phyloP scores from a whole-genome alignment of 345 rosid species.

The Gossypium thurberi region DNA sequence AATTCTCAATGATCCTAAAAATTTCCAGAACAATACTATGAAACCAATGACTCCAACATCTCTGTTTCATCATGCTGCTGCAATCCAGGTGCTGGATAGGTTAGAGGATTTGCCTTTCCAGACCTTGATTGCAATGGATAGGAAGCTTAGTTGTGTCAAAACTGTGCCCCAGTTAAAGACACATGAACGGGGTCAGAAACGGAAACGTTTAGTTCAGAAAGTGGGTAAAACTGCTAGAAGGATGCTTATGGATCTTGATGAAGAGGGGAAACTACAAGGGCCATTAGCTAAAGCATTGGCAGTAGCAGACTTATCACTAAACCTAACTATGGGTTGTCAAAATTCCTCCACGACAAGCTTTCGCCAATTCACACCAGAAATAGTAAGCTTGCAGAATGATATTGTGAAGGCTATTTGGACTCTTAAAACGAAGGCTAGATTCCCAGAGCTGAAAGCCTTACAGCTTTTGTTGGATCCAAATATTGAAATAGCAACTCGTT shows the following conservation, averaged over 20 bases:
- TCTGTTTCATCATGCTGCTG: conserved; percentile 37
- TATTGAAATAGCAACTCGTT: conserved; percentile 32
- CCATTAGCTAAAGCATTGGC: conserved; percentile 73
- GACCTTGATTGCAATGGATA: conserved; percentile 56
- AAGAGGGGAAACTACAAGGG: conserved; percentile 35
- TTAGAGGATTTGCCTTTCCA: conserved; percentile 48
- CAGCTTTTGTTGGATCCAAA: conserved; percentile 49
- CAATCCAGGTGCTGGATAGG: conserved; percentile 35
- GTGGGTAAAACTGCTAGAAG: conserved; percentile 33
- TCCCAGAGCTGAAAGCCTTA: conserved; percentile 46
- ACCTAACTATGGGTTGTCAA: conserved; percentile 33
- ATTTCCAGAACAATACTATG: conserved; percentile 32
- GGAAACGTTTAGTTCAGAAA: conserved; percentile 33
- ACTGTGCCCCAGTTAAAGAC: conserved; percentile 30
- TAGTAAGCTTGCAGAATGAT: conserved; percentile 52
- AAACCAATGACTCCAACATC: conserved; percentile 22
- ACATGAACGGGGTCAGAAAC: conserved; percentile 25
- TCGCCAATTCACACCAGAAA: conserved; percentile 43
- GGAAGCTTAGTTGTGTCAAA: conserved; percentile 52
- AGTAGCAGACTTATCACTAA: conserved; percentile 52
- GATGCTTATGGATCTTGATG: conserved; percentile 59
- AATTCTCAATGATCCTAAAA: conserved; percentile 40
- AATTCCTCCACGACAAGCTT: conserved; percentile 28
- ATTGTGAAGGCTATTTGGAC: conserved; percentile 61
- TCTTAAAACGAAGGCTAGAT: conserved; percentile 41